Evolutionary conservation across 2,329 filamentous ascomycete species (phyloP).

Genomic region (Blumeriella jaapii): DNA sequence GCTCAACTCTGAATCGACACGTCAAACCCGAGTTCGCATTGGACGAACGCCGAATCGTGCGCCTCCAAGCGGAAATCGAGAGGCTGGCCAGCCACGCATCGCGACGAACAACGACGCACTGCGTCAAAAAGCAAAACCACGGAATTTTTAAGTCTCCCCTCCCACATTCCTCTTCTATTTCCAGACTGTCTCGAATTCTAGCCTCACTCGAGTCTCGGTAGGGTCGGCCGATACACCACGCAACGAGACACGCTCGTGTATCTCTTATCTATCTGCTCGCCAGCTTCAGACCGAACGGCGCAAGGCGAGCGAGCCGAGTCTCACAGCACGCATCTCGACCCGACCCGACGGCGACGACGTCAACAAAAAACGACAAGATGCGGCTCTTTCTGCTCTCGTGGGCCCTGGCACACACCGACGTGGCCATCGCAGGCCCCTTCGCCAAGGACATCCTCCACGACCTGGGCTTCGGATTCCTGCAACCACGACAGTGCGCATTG

Average conservation of each 20-base stretch:
- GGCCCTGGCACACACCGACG: constrained; percentile 30
- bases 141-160: constrained; percentile 13
- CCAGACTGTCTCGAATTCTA: too few relatives aligned
- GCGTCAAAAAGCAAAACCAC: too few relatives aligned
- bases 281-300: constrained; percentile 13
- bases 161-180: constrained; percentile 11
- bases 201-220: too few relatives aligned
- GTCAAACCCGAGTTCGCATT: background rate
- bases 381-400: constrained; percentile 29
- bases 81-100: background rate
- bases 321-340: constrained; percentile 8
- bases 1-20: background rate
- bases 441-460: constrained; percentile 38
- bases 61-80: constrained; percentile 3
- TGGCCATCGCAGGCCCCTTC: constrained; percentile 35
- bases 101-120: constrained; percentile 13
- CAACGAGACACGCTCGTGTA: too few relatives aligned
- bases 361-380: constrained; percentile 29
- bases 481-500: constrained; percentile 36
- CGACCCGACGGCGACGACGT: too few relatives aligned
- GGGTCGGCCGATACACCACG: too few relatives aligned
- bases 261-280: too few relatives aligned
- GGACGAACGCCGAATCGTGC: background rate
- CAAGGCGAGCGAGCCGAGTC: constrained; percentile 6
- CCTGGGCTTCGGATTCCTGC: constrained; percentile 38